These are phyloP conservation scores for Solanum paucissectum DNA, from an alignment of 257 asterid genomes.

Conservation along the genomic window DNA sequence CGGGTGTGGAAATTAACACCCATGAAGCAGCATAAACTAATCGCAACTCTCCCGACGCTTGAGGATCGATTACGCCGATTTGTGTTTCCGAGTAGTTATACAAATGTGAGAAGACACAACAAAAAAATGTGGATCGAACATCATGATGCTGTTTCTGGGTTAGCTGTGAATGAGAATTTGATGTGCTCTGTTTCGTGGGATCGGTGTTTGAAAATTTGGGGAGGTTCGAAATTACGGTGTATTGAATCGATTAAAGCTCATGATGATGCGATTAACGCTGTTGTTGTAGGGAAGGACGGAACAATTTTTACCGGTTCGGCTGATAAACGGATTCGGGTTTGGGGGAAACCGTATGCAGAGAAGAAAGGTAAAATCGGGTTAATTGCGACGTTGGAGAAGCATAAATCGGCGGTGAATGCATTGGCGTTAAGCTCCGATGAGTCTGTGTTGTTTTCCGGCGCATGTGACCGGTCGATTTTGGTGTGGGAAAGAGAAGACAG, in stretches of 20 bases:
- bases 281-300: slow-evolving; percentile 34
- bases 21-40: slow-evolving; percentile 34
- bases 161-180: slow-evolving; percentile 13
- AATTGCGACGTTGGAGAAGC: slow-evolving; percentile 58
- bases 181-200: slow-evolving; percentile 72
- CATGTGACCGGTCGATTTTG: slow-evolving; percentile 73
- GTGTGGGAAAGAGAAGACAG: slow-evolving; percentile 94
- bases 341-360: slow-evolving; percentile 38
- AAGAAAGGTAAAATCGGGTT: slow-evolving; percentile 8
- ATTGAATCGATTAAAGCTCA: slow-evolving; percentile 53
- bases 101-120: slow-evolving; percentile 51
- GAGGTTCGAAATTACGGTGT: slow-evolving; percentile 22
- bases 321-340: slow-evolving; percentile 50
- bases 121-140: slow-evolving; percentile 66
- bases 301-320: slow-evolving; percentile 74
- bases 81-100: slow-evolving; percentile 45
- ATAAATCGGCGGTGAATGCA: slow-evolving; percentile 77
- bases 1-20: slow-evolving; percentile 41
- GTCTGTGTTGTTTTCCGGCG: slow-evolving; percentile 68
- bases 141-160: slow-evolving; percentile 62
- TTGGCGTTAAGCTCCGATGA: slow-evolving; percentile 46
- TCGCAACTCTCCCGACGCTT: slow-evolving; percentile 52
- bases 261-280: slow-evolving; percentile 84
- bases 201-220: slow-evolving; percentile 56
- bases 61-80: slow-evolving; percentile 36